Evolutionary conservation across 352 stramenopile species (phyloP).

Genomic region (Phytophthora constricta): DNA sequence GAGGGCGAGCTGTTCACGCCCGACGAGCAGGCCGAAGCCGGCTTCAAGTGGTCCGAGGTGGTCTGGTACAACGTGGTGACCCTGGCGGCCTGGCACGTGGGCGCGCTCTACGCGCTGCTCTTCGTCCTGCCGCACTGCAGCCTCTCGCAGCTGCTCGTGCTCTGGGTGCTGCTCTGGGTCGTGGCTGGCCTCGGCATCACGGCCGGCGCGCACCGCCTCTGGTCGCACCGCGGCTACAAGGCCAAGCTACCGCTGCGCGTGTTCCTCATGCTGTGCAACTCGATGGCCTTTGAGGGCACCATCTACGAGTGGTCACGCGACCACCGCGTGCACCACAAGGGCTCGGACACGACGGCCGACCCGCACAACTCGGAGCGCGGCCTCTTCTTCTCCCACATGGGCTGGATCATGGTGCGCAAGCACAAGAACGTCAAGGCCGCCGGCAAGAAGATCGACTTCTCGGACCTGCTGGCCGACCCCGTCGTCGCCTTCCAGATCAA

Average conservation of each 20-base stretch:
- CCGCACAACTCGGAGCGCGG: conserved; percentile 97
- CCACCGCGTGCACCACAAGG: conserved; percentile 99
- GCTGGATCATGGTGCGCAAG: conserved; percentile 99
- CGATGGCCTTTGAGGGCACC: conserved; percentile 95
- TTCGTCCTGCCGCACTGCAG: conserved; percentile 61
- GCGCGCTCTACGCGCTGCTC: conserved; percentile 75
- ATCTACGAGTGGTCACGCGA: conserved; percentile 99
- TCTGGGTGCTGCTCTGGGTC: conserved; percentile 74
- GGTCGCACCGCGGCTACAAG: conserved; percentile 97
- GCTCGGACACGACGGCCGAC: conserved; percentile 95
- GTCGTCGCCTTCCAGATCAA: conserved; percentile 97
- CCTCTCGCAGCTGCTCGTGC: conserved; percentile 54
- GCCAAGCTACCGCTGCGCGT: conserved; percentile 90
- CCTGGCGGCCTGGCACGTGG: conserved; percentile 70
- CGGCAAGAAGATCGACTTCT: conserved; percentile 95
- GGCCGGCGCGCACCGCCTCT: conserved; percentile 96
- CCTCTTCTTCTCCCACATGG: conserved; percentile 99
- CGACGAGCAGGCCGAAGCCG: conserved; percentile 37
- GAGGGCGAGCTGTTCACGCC: conserved; percentile 42
- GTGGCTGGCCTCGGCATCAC: conserved; percentile 96
- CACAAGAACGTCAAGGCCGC: conserved; percentile 86
- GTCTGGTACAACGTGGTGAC: conserved; percentile 90
- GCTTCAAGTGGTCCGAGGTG: conserved; percentile 72
- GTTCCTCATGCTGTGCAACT: conserved; percentile 98
- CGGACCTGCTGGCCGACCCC: conserved; percentile 93